Base-by-base conservation (phyloP, 1,284 basidiomycete species). In the Trametes polyzona region DNA sequence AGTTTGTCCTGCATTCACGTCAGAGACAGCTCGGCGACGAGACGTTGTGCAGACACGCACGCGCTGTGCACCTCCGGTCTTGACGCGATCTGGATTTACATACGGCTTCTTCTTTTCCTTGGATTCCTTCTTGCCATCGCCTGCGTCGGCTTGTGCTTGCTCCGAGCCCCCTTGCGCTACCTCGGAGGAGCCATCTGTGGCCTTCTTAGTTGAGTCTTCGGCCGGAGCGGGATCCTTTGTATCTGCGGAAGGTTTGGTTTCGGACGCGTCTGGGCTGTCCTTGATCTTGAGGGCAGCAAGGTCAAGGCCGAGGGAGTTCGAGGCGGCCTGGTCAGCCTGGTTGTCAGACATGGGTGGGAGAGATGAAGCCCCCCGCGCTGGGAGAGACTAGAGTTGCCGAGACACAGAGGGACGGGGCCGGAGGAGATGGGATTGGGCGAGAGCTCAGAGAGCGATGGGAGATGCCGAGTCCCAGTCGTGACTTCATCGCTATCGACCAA, bases 71-170 rank as follows among this genome's bases (percentile, higher is more conserved):
- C 89, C 89, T 12, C 90, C 89, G 10, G 90, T 92, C 74, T 82
- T 89, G 73, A 92, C 85, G 67, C 90, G 86, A 66, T 90, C 87
- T 12, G 79, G 83, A 69, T 92, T 90, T 41, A 88, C 77, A 76
- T 92, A 92, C 4, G 87, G 87, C 52, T 67, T 70, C 65, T 73
- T 72, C 62, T 71, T 71, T 55, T 71, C 67, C 58, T 65, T 67
- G 30, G 59, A 32, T 4, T 64, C 62, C 36, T 55, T 59, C 44
- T 62, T 65, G 43, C 48, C 53, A 19, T 48, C 64, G 17, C 63
- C 54, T 2, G 55, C 44, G 17, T 54, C 59, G 40, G 55, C 41
- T 44, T 64, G 59, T 16, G 64, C 56, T 12, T 61, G 58, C 24
- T 55, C 57, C 3, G 37, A 12, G n/a, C 52, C 55, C 1, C 32